Evolutionary conservation across 1,284 basidiomycete species (phyloP).

Genomic region (Heterobasidion occidentale): DNA sequence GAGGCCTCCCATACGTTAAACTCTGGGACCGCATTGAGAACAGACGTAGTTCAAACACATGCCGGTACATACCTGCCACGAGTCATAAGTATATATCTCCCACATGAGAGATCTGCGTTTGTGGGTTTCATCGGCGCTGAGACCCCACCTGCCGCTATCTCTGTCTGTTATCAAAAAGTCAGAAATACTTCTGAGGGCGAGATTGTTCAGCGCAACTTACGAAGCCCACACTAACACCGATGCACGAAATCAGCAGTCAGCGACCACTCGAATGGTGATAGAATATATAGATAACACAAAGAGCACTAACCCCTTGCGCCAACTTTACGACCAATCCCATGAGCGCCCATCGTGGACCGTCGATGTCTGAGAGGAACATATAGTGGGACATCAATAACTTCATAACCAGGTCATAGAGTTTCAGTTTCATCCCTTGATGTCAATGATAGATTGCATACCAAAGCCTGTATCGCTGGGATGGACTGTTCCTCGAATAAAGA

Average conservation of each 20-base stretch:
- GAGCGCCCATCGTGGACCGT: conserved; percentile 57
- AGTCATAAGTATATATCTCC: conserved; percentile 60
- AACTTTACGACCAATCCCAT: conserved; percentile 65
- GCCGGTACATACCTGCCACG: conserved; percentile 48
- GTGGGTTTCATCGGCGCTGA: conserved; percentile 48
- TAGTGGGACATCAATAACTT: conserved; percentile 66
- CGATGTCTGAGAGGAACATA: conserved; percentile 61
- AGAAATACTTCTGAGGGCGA: too few species aligned
- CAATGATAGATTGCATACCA: conserved; percentile 32
- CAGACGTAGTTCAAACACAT: conserved; percentile 5
- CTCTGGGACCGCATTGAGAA: conserved; percentile 31
- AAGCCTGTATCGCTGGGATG: conserved; percentile 52
- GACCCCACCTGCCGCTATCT: conserved; percentile 62
- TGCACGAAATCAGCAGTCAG: not conserved
- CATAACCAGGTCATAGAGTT: conserved; percentile 2
- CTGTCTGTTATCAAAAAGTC: conserved; percentile 33
- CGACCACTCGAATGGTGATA: conserved; percentile 8
- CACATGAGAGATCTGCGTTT: conserved; percentile 55
- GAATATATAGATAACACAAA: conserved; percentile 1
- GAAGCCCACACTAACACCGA: conserved; percentile 46
- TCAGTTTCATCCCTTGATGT: not conserved
- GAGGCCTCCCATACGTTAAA: conserved; percentile 63
- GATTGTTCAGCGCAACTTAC: conserved; percentile 29
- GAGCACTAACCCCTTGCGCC: conserved; percentile 52
- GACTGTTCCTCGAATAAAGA: conserved; percentile 57